Evolutionary conservation across 2,329 filamentous ascomycete genomes (phyloP).

Genomic region (Beauveria sp.): DNA sequence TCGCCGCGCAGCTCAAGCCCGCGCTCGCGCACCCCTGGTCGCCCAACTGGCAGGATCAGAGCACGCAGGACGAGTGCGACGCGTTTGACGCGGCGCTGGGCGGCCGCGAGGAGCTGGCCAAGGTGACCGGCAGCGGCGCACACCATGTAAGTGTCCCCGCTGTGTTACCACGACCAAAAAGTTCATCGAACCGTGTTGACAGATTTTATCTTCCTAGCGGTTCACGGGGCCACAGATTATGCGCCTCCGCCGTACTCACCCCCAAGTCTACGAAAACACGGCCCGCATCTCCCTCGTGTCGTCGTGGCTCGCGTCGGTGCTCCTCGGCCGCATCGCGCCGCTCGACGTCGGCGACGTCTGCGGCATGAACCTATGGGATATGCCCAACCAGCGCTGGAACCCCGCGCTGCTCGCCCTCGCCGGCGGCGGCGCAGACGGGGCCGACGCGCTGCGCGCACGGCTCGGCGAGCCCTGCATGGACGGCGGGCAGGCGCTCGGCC

Average conservation of each 20-base stretch:
- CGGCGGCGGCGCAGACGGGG: slow-evolving; percentile 51
- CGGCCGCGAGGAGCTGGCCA: slow-evolving; percentile 58
- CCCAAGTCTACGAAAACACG: slow-evolving; percentile 73
- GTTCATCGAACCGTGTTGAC: too few relatives aligned
- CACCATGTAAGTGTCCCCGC: slow-evolving; percentile 64
- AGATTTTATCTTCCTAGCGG: slow-evolving; percentile 43
- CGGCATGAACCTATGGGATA: slow-evolving; percentile 96
- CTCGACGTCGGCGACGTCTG: slow-evolving; percentile 93
- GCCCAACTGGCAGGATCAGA: slow-evolving; percentile 97
- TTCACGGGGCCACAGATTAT: slow-evolving; percentile 98
- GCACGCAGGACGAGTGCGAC: slow-evolving; percentile 87
- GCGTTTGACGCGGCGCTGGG: slow-evolving; percentile 71
- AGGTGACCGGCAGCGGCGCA: slow-evolving; percentile 81
- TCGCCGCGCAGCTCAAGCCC: slow-evolving; percentile 63
- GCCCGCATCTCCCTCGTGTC: slow-evolving; percentile 87
- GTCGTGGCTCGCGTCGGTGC: slow-evolving; percentile 85
- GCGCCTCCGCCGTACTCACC: slow-evolving; percentile 72
- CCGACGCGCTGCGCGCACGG: slow-evolving; percentile 60
- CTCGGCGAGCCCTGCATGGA: slow-evolving; percentile 74
- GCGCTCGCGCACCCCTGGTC: slow-evolving; percentile 80
- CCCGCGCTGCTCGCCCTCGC: slow-evolving; percentile 67
- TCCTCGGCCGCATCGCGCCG: slow-evolving; percentile 77
- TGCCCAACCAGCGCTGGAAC: slow-evolving; percentile 65
- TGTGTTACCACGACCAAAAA: too few relatives aligned
- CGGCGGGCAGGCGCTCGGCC: slow-evolving; percentile 71